A percentile compares a stretch with the other conserved stretches of the same genome.
phyloP scores from a whole-genome alignment of 2,329 filamentous ascomycete genomes.

The Neopestalotiopsis clavispora region DNA sequence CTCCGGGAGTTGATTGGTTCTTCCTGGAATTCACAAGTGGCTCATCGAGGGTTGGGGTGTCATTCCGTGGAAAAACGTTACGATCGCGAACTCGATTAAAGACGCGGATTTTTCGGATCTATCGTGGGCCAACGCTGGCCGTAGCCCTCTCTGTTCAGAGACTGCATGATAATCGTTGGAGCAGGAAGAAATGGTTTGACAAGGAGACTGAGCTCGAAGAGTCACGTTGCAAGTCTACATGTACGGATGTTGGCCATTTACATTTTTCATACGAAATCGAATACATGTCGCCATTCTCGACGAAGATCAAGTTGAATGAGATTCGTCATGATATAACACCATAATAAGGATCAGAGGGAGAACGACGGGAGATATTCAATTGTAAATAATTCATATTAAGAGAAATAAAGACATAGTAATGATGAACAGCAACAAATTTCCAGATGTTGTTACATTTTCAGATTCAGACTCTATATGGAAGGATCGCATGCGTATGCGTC shows the following conservation, averaged over 20 bases:
- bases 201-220: background rate
- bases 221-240: background rate
- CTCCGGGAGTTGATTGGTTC: background rate
- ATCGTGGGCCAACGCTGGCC: background rate
- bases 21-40: background rate
- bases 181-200: background rate
- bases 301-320: too few relatives aligned
- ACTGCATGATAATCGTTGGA: background rate
- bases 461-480: background rate
- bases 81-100: background rate
- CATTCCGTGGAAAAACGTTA: background rate
- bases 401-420: too few relatives aligned
- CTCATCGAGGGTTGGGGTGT: background rate
- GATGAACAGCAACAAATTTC: too few relatives aligned
- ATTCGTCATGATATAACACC: too few relatives aligned
- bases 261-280: background rate
- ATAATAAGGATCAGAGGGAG: too few relatives aligned
- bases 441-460: too few relatives aligned
- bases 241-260: background rate
- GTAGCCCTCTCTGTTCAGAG: background rate
- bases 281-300: too few relatives aligned
- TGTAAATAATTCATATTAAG: too few relatives aligned
- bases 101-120: background rate
- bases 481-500: background rate
- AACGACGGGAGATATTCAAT: too few relatives aligned